Conservation (phyloP, 805 yeast species). For the Cyberlindnera mrakii region DNA sequence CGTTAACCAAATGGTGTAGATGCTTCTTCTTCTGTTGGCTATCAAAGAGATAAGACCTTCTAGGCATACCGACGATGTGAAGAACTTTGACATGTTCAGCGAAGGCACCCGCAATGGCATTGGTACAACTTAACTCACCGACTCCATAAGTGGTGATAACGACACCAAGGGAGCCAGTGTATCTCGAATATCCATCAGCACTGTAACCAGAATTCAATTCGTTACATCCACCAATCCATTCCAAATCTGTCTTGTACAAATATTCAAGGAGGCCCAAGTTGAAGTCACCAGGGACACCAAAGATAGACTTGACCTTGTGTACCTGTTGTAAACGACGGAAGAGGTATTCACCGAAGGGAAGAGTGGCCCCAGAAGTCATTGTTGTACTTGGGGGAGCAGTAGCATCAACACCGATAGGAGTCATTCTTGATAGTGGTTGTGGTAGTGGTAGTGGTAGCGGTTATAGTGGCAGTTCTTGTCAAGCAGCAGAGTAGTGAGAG, state of each 20-base stretch:
- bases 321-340: constrained; percentile 49
- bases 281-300: constrained; percentile 81
- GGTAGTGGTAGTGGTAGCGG: background rate
- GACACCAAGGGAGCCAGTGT: constrained; percentile 58
- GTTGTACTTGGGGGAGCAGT: background rate
- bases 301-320: constrained; percentile 52
- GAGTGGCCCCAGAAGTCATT: background rate
- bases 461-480: too few species aligned
- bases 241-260: constrained; percentile 45
- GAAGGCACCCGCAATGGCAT: constrained; percentile 77
- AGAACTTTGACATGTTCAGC: constrained; percentile 76
- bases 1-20: constrained; percentile 59
- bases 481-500: too few species aligned
- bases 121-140: constrained; percentile 81
- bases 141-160: constrained; percentile 72
- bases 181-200: constrained; percentile 83
- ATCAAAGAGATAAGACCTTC: constrained; percentile 23
- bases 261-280: constrained; percentile 64
- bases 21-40: constrained; percentile 24
- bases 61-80: constrained; percentile 74
- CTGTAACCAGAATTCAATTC: constrained; percentile 88
- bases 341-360: constrained; percentile 61
- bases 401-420: constrained; percentile 5
- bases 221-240: constrained; percentile 83
- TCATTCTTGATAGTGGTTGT: constrained; percentile 4